Evolutionary conservation across 768 basidiomycete species (phyloP).

Genomic region (Pleurotus cornucopiae): DNA sequence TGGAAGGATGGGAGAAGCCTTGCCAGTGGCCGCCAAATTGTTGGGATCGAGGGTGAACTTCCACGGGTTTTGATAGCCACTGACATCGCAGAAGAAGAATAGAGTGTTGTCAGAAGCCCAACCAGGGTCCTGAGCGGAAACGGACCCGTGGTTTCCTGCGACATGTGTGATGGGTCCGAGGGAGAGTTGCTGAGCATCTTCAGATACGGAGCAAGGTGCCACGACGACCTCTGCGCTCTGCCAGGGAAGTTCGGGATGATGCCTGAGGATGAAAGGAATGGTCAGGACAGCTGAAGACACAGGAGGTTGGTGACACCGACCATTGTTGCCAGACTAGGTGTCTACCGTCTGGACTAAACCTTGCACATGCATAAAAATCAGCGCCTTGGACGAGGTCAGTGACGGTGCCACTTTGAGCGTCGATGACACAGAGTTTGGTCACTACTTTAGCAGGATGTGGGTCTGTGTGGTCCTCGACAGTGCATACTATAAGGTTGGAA

Average conservation of each 20-base stretch:
- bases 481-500: not conserved
- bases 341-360: not conserved
- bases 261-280: not conserved
- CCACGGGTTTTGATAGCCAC: no score
- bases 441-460: not conserved
- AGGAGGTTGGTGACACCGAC: not conserved
- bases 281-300: no score
- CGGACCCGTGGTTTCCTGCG: not conserved
- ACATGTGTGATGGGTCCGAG: not conserved
- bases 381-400: not conserved
- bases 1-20: no score
- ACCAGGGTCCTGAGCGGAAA: no score
- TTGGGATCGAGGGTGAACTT: no score
- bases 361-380: not conserved
- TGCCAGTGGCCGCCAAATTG: no score
- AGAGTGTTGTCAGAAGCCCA: no score
- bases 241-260: conserved; percentile 9
- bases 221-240: conserved; percentile 10
- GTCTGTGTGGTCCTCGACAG: not conserved
- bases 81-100: no score
- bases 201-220: not conserved
- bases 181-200: not conserved
- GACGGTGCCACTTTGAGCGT: not conserved
- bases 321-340: not conserved
- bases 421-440: not conserved